Conservation (phyloP, 192 early-diverging fungal species). For the Ambispora gerdemannii region DNA sequence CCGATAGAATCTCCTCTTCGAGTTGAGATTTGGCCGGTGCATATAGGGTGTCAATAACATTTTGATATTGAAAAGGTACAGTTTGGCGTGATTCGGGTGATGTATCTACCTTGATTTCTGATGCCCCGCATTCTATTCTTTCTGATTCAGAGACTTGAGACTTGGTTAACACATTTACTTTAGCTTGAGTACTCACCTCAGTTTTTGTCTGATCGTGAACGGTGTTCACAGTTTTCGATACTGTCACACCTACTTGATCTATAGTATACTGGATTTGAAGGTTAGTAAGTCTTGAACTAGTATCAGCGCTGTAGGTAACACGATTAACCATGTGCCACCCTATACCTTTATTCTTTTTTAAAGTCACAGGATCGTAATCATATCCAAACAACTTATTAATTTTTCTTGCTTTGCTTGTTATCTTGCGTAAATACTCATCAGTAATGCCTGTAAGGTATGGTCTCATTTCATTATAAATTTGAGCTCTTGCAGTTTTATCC, state of each 20-base stretch:
- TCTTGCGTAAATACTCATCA: neutral
- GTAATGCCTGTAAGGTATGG: neutral
- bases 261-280: neutral
- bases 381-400: slow-evolving; percentile 13
- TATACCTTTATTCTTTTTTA: slow-evolving; percentile 1
- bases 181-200: neutral
- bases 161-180: neutral
- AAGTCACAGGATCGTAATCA: slow-evolving; percentile 1
- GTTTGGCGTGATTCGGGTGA: too few relatives aligned
- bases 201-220: slow-evolving; percentile 9
- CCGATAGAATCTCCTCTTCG: neutral
- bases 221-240: neutral
- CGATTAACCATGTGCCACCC: neutral
- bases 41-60: too few relatives aligned
- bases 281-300: slow-evolving; percentile 15
- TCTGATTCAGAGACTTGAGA: neutral
- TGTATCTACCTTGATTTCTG: slow-evolving; percentile 1
- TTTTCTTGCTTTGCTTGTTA: too few relatives aligned
- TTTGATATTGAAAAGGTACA: too few relatives aligned
- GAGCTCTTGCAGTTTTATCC: neutral
- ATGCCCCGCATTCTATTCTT: neutral
- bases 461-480: too few relatives aligned
- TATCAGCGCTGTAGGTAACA: slow-evolving; percentile 5
- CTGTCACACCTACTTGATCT: neutral
- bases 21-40: neutral